These are phyloP conservation scores for Phytophthora hybrid DNA, from an alignment of 352 stramenopile species.

Conservation along the genomic window DNA sequence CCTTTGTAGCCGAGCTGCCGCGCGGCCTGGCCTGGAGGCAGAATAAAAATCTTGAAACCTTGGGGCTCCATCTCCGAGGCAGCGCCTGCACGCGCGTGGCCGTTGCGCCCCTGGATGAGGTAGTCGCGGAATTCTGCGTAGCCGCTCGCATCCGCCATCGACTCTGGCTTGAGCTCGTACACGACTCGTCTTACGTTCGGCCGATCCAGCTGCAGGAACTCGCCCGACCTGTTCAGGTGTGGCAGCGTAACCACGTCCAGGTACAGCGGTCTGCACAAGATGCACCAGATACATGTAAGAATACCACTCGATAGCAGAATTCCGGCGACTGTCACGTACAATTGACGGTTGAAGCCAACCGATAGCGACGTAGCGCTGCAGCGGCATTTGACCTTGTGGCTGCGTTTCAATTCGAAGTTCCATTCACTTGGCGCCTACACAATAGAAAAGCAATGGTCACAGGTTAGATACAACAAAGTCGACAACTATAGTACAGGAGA, in stretches of 20 bases:
- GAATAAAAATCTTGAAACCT: slow-evolving; percentile 81
- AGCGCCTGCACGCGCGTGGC: slow-evolving; percentile 56
- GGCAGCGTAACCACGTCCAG: slow-evolving; percentile 73
- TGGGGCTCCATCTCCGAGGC: slow-evolving; percentile 68
- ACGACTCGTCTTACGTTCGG: slow-evolving; percentile 59
- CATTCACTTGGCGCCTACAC: slow-evolving; percentile 44
- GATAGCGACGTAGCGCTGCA: slow-evolving; percentile 44
- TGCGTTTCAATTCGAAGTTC: slow-evolving; percentile 51
- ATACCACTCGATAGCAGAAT: background rate
- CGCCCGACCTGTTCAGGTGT: slow-evolving; percentile 59
- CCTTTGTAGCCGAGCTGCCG: slow-evolving; percentile 79
- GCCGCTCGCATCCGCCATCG: slow-evolving; percentile 54
- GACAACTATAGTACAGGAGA: background rate
- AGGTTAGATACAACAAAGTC: slow-evolving; percentile 7
- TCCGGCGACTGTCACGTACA: slow-evolving; percentile 26
- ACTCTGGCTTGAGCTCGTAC: slow-evolving; percentile 74
- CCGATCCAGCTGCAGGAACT: slow-evolving; percentile 76
- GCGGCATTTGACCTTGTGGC: slow-evolving; percentile 45
- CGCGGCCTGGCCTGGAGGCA: slow-evolving; percentile 68
- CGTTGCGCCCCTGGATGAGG: slow-evolving; percentile 60
- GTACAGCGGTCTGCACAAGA: slow-evolving; percentile 52
- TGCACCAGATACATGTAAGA: slow-evolving; percentile 8
- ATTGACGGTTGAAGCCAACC: slow-evolving; percentile 36
- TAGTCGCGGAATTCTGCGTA: slow-evolving; percentile 79
- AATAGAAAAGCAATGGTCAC: slow-evolving; percentile 7